A percentile compares a stretch with the other conserved stretches of the same genome.
Conservation (phyloP, 331 rosid species). For the Malus hybrid region DNA sequence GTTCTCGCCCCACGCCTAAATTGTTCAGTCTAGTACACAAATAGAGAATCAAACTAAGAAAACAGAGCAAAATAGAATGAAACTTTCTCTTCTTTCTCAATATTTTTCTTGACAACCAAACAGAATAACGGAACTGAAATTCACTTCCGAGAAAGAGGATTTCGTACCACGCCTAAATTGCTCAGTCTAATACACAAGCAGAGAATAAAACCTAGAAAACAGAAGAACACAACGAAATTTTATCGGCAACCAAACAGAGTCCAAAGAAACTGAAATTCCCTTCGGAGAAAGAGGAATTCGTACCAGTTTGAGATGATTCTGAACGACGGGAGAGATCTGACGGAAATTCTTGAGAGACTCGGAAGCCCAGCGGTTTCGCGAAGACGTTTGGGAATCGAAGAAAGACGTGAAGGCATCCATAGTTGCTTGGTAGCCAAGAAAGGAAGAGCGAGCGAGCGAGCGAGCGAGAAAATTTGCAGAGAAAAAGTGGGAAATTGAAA, state of each 20-base stretch:
- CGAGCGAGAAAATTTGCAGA: not conserved
- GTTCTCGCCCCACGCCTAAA: conserved; percentile 23
- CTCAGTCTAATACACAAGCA: not conserved
- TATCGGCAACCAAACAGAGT: not conserved
- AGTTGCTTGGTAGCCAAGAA: not conserved
- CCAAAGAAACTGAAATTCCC: not conserved
- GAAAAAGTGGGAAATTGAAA: not conserved
- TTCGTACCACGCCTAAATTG: conserved; percentile 26
- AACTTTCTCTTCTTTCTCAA: not conserved
- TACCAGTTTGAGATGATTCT: conserved; percentile 77
- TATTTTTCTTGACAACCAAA: not conserved
- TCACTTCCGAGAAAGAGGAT: not conserved
- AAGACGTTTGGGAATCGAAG: conserved; percentile 52
- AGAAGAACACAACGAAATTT: not conserved
- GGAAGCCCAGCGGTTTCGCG: conserved; percentile 59
- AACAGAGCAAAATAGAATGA: not conserved
- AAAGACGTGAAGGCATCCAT: conserved; percentile 65
- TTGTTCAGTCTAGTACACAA: not conserved
- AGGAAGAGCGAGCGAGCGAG: not conserved
- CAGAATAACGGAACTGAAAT: not conserved
- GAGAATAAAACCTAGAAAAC: not conserved
- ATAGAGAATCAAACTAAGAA: not conserved
- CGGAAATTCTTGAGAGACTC: conserved; percentile 72
- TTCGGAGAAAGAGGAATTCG: not conserved
- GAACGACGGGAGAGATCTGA: conserved; percentile 73